Base-by-base conservation (phyloP, 1,284 basidiomycete genomes). In the Ganoderma sp. region DNA sequence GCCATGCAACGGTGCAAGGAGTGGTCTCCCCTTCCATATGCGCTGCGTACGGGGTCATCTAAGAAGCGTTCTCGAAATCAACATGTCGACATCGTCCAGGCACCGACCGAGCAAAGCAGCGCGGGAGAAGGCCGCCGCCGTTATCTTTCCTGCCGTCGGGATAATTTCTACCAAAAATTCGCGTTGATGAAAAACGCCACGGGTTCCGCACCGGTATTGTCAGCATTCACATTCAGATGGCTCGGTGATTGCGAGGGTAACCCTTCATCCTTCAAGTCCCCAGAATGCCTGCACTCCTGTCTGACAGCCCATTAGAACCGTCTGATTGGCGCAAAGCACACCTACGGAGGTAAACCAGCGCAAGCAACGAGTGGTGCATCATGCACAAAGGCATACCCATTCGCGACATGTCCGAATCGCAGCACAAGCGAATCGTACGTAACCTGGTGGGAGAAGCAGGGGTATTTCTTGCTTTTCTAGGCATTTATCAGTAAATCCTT, bases 381-480 rank as follows among this genome's bases (percentile, higher is more conserved):
- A n/a, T 7, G n/a, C 19, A 58, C 56, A 58, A 58, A 58, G 56
- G 34, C 37, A n/a, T 37, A 9, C 34, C 56, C 37, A 56, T 56
- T 56, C 28, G 37, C 12, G 56, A 58, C 28, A 28, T 50, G 7
- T n/a, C 3, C 45, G 17, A 14, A 54, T 54, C 50, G 28, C 37
- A 34, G 54, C 14, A 17, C 37, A 58, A 39, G 8, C 56, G 56
- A 39, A 22, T 1, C 34, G 56, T 58, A 58, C 56, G 56, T 58
- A 58, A 58, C 32, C 4, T 58, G 56, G 39, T 58, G 56, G 37
- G 37, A 58, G 34, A 58, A 56, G 32, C 19, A 19, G 9, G 28
- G 25, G 32, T 56, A 32, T 56, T 19, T 58, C 56, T 22, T 58
- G 19, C 56, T 39, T 22, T 58, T 58, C 9, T 7, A 22, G 56